Evolutionary conservation across 2,329 filamentous ascomycete genomes (phyloP).

Genomic region (Exophiala phaeomuriformis): DNA sequence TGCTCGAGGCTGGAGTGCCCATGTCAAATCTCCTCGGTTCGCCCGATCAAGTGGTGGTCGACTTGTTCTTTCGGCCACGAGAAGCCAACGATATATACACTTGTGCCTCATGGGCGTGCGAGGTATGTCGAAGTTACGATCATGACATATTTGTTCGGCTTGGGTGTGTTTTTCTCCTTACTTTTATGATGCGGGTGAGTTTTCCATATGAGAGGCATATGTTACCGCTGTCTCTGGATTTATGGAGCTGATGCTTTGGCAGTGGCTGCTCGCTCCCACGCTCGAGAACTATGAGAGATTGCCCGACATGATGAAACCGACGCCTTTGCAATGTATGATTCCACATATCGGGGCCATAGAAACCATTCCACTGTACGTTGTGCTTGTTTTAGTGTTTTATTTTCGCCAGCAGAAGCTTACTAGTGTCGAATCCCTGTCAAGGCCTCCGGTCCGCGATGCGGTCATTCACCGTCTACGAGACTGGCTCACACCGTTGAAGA

Average conservation of each 20-base stretch:
- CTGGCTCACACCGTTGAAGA: slow-evolving; percentile 19
- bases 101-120: slow-evolving; percentile 22
- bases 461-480: slow-evolving; percentile 17
- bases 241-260: background rate
- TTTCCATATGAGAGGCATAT: too few relatives aligned
- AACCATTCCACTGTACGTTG: slow-evolving; percentile 20
- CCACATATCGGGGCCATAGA: slow-evolving; percentile 23
- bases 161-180: slow-evolving; percentile 13
- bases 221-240: background rate
- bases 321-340: slow-evolving; percentile 19
- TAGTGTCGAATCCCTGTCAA: background rate
- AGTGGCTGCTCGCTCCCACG: slow-evolving; percentile 20
- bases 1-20: slow-evolving; percentile 13
- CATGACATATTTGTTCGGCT: slow-evolving; percentile 19
- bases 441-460: slow-evolving; percentile 16
- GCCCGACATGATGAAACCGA: slow-evolving; percentile 24
- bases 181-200: slow-evolving; percentile 22
- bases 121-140: slow-evolving; percentile 18
- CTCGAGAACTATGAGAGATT: slow-evolving; percentile 13
- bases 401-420: too few relatives aligned
- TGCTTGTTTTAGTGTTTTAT: too few relatives aligned
- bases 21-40: slow-evolving; percentile 7
- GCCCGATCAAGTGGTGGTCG: slow-evolving; percentile 9
- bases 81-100: slow-evolving; percentile 11
- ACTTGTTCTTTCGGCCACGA: slow-evolving; percentile 20